Evolutionary conservation across 2,329 filamentous ascomycete species (phyloP).

Genomic region (Chaetomiaceae sp.): DNA sequence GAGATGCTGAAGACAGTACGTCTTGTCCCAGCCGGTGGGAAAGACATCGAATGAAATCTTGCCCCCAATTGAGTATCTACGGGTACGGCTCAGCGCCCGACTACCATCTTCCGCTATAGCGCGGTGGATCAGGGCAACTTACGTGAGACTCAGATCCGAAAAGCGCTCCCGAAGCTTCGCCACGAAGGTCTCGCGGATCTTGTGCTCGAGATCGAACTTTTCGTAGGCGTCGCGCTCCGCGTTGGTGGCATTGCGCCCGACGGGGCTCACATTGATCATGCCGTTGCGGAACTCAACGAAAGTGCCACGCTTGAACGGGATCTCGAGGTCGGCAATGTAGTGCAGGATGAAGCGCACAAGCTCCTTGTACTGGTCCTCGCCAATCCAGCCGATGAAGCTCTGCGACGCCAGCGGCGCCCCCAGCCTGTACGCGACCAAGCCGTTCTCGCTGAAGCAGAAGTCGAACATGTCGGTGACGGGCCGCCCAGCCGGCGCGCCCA

Average conservation of each 20-base stretch:
- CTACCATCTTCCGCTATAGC: too few species aligned
- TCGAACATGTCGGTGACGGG: constrained; percentile 86
- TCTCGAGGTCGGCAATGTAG: constrained; percentile 77
- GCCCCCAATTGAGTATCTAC: constrained; percentile 91
- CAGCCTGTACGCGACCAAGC: constrained; percentile 81
- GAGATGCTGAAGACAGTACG: constrained; percentile 85
- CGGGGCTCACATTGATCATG: constrained; percentile 80
- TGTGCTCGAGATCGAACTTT: constrained; percentile 70
- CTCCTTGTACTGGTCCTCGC: constrained; percentile 75
- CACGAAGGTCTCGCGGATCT: constrained; percentile 72
- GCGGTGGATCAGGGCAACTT: too few species aligned
- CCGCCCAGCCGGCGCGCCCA: constrained; percentile 59
- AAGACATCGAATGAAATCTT: constrained; percentile 99
- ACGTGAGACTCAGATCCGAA: constrained; percentile 77
- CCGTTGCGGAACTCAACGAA: constrained; percentile 87
- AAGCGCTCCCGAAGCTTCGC: constrained; percentile 73
- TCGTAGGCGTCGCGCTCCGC: constrained; percentile 79
- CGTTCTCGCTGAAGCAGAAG: constrained; percentile 97
- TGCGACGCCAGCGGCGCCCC: constrained; percentile 68
- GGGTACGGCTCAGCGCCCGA: background rate
- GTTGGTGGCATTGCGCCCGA: constrained; percentile 78
- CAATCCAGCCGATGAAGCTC: constrained; percentile 88
- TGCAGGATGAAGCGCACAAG: constrained; percentile 70
- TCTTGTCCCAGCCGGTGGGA: constrained; percentile 97
- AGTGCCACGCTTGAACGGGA: constrained; percentile 76